phyloP scores from a whole-genome alignment of 257 asterid species.

The Capsicum baccatum region DNA sequence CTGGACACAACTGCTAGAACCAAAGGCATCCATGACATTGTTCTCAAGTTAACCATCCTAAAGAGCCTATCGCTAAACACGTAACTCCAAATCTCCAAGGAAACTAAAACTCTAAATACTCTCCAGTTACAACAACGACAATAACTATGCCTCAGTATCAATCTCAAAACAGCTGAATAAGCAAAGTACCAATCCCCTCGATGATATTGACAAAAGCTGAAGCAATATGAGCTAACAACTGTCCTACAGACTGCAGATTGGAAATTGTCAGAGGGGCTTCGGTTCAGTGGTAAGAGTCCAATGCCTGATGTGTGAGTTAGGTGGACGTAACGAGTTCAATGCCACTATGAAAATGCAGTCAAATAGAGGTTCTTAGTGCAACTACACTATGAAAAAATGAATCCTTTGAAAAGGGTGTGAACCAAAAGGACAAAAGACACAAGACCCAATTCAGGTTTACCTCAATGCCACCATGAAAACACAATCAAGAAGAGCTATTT shows the following conservation, averaged over 20 bases:
- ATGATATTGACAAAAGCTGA: not conserved
- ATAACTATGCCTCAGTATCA: not conserved
- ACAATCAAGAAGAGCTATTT: conserved; percentile 28
- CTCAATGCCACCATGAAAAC: conserved; percentile 37
- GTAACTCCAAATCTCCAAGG: not conserved
- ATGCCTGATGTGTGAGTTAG: not conserved
- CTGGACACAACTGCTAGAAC: conserved; percentile 34
- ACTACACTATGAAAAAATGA: conserved; percentile 20
- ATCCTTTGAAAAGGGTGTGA: conserved; percentile 36
- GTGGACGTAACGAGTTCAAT: not conserved
- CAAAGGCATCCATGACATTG: conserved; percentile 29
- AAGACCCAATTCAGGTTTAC: conserved; percentile 6
- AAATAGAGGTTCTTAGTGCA: conserved; percentile 33
- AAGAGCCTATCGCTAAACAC: conserved; percentile 12
- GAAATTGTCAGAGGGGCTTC: not conserved
- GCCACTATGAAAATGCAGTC: conserved; percentile 37
- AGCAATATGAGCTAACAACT: not conserved
- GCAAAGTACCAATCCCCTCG: not conserved
- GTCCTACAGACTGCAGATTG: conserved; percentile 5
- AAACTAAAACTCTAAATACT: not conserved
- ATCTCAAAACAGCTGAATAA: not conserved
- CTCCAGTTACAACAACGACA: not conserved
- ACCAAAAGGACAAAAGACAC: conserved; percentile 27
- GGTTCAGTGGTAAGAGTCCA: not conserved
- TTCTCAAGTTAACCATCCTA: conserved; percentile 32